Percentiles rank a stretch among this genome's conserved stretches.
These are phyloP conservation scores for Astrocystis sublimbata DNA, from an alignment of 495 filamentous ascomycete species.

Conservation along the genomic window DNA sequence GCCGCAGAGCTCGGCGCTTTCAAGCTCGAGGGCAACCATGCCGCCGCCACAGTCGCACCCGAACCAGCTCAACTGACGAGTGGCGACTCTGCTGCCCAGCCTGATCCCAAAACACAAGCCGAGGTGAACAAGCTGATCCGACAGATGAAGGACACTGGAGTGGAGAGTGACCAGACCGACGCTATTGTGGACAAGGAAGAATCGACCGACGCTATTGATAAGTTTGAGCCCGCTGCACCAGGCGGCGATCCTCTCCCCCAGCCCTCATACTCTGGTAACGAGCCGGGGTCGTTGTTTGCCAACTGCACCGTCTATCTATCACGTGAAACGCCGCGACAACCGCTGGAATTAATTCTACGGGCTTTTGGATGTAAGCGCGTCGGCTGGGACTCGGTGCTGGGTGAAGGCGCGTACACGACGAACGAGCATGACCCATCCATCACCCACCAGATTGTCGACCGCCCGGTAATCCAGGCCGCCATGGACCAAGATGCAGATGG, in stretches of 20 bases:
- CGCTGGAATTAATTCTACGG: slow-evolving; percentile 90
- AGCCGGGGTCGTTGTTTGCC: slow-evolving; percentile 71
- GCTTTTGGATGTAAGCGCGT: slow-evolving; percentile 95
- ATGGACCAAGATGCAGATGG: slow-evolving; percentile 58
- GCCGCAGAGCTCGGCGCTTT: slow-evolving; percentile 93
- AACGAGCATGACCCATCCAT: slow-evolving; percentile 84
- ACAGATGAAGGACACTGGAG: slow-evolving; percentile 49
- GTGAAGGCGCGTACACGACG: slow-evolving; percentile 88
- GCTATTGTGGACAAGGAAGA: slow-evolving; percentile 53
- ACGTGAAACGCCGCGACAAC: slow-evolving; percentile 85
- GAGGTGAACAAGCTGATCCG: slow-evolving; percentile 56
- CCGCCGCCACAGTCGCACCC: slow-evolving; percentile 51
- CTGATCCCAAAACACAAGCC: slow-evolving; percentile 55
- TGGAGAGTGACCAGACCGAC: slow-evolving; percentile 46
- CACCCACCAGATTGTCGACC: slow-evolving; percentile 95
- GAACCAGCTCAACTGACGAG: slow-evolving; percentile 56
- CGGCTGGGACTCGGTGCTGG: slow-evolving; percentile 87
- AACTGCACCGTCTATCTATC: slow-evolving; percentile 91
- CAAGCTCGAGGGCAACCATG: slow-evolving; percentile 71
- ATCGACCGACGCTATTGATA: slow-evolving; percentile 72
- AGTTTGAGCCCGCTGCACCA: slow-evolving; percentile 74
- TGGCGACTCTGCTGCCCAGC: slow-evolving; percentile 45
- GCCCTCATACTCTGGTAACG: slow-evolving; percentile 61
- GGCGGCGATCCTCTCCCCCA: slow-evolving; percentile 87
- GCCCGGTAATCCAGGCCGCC: slow-evolving; percentile 66